These are phyloP conservation scores for Candida glucosophila DNA, from an alignment of 1,139 yeast genomes.

Conservation along the genomic window DNA sequence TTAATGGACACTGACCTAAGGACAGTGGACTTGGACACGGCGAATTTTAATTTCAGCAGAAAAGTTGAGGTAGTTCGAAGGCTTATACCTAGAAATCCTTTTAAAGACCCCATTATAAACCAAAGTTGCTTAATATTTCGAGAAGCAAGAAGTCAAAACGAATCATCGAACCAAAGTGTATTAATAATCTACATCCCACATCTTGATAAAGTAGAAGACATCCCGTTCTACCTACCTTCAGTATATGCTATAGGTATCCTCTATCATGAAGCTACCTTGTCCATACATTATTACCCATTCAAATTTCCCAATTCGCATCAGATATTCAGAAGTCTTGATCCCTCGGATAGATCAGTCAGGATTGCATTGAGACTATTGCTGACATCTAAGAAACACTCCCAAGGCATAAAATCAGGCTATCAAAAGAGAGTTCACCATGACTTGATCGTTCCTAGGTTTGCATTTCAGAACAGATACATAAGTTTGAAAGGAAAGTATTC, in stretches of 20 bases:
- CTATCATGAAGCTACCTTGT: constrained; percentile 41
- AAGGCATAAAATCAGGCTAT: constrained; percentile 77
- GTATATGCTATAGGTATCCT: constrained; percentile 76
- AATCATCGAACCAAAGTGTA: constrained; percentile 26
- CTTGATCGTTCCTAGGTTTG: constrained; percentile 69
- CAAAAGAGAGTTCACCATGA: constrained; percentile 87
- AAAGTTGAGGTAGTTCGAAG: constrained; percentile 59
- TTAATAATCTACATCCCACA: constrained; percentile 75
- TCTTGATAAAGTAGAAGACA: constrained; percentile 45
- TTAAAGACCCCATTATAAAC: constrained; percentile 71
- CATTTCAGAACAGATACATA: constrained; percentile 78
- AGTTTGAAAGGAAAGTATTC: constrained; percentile 78
- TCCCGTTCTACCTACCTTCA: constrained; percentile 84
- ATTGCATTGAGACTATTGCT: constrained; percentile 74
- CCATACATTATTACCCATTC: constrained; percentile 76
- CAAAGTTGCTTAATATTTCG: constrained; percentile 65
- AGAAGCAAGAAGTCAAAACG: constrained; percentile 5
- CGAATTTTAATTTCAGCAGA: constrained; percentile 23
- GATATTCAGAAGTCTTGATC: constrained; percentile 19
- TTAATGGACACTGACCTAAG: constrained; percentile 53
- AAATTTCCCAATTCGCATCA: constrained; percentile 11
- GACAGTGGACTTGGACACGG: constrained; percentile 28
- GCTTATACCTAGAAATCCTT: constrained; percentile 83
- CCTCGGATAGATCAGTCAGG: constrained; percentile 59
- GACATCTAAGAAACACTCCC: constrained; percentile 77